Conservation (phyloP, 1,139 yeast genomes). For the Hanseniaspora gamundiae region DNA sequence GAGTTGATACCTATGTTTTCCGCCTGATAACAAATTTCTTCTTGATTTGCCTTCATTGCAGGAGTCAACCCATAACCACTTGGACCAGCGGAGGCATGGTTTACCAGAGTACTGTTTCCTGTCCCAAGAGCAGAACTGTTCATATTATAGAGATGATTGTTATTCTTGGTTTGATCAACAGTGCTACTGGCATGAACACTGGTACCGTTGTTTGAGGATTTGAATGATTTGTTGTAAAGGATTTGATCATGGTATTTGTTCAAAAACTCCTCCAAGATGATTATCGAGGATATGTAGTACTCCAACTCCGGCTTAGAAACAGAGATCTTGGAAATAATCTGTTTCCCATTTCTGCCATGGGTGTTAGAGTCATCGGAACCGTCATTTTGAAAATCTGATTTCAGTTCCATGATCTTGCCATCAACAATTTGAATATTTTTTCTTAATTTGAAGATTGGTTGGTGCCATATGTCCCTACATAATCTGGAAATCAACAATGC, state of each 20-base stretch:
- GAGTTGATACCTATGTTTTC: constrained; percentile 85
- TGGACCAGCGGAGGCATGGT: constrained; percentile 37
- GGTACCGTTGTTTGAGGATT: neutral
- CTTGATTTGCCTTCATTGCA: constrained; percentile 23
- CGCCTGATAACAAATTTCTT: constrained; percentile 34
- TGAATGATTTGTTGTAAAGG: neutral
- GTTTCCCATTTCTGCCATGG: constrained; percentile 2
- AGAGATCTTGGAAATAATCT: constrained; percentile 18
- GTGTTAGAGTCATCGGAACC: neutral
- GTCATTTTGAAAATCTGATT: neutral
- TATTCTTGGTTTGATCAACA: neutral
- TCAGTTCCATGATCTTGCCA: neutral
- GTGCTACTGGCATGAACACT: neutral
- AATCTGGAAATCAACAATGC: constrained; percentile 68
- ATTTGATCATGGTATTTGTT: constrained; percentile 27
- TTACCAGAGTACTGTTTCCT: constrained; percentile 36
- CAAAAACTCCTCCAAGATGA: constrained; percentile 45
- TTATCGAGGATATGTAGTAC: constrained; percentile 49
- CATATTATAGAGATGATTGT: neutral
- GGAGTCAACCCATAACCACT: constrained; percentile 26
- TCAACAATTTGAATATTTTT: constrained; percentile 30
- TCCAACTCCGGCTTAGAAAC: constrained; percentile 47
- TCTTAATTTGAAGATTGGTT: constrained; percentile 45
- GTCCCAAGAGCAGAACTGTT: neutral
- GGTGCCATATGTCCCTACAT: constrained; percentile 68